A percentile compares a stretch with the other conserved stretches of the same genome.
Evolutionary conservation across 2,329 filamentous ascomycete genomes (phyloP).

Genomic region (Sarocladiaceae sp.): DNA sequence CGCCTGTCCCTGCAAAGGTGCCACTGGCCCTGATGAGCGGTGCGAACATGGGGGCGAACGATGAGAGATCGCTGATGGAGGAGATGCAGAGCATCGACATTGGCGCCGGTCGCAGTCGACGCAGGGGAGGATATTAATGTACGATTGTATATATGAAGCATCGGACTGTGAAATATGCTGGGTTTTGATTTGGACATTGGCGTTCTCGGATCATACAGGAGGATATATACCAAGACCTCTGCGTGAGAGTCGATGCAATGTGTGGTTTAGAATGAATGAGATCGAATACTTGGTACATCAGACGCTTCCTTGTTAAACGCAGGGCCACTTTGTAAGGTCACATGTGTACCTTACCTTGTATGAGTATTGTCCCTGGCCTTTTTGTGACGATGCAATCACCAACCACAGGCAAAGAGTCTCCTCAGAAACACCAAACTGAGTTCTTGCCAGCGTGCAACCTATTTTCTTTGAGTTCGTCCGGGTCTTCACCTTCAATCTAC

Average conservation of each 20-base stretch:
- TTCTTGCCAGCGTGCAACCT: too few relatives aligned
- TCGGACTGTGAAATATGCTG: background rate
- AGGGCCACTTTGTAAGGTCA: too few relatives aligned
- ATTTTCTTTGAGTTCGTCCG: too few relatives aligned
- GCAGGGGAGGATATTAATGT: constrained; percentile 38
- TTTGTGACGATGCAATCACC: too few relatives aligned
- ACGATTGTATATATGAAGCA: background rate
- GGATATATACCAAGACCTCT: constrained; percentile 7
- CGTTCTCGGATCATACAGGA: constrained; percentile 4
- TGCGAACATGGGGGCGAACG: constrained; percentile 30
- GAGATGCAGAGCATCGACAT: constrained; percentile 66
- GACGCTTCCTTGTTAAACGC: too few relatives aligned
- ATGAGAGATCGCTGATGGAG: constrained; percentile 57
- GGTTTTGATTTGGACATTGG: background rate
- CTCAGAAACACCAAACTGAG: too few relatives aligned
- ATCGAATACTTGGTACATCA: background rate
- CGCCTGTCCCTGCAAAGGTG: constrained; percentile 65
- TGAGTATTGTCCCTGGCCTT: too few relatives aligned
- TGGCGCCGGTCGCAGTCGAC: constrained; percentile 51
- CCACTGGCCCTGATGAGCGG: constrained; percentile 53
- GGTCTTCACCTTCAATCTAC: too few relatives aligned
- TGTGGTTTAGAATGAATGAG: too few relatives aligned
- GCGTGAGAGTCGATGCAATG: background rate
- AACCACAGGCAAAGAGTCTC: too few relatives aligned
- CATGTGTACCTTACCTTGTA: too few relatives aligned